phyloP scores from a whole-genome alignment of 306 rosid species.

The Quercus mongolica region DNA sequence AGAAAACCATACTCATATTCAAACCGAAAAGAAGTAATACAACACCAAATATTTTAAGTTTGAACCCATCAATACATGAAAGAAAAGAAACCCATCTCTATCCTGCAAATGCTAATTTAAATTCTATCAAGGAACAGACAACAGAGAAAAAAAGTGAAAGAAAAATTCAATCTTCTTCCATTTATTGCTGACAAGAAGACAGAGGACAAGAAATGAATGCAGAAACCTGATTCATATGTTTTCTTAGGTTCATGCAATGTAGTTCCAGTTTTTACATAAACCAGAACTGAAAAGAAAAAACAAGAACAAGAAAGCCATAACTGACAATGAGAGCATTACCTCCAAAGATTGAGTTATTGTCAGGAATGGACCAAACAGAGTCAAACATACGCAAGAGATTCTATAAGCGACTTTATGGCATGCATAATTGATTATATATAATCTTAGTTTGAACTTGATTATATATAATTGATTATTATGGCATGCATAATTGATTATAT shows the following conservation, averaged over 20 bases:
- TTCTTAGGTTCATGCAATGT: not conserved
- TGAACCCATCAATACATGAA: not conserved
- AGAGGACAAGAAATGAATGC: not conserved
- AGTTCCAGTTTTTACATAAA: not conserved
- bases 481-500: no score
- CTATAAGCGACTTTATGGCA: not conserved
- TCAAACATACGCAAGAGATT: not conserved
- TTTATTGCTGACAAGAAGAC: not conserved
- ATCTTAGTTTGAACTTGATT: not conserved
- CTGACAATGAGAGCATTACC: not conserved
- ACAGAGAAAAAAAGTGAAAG: not conserved
- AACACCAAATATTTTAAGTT: not conserved
- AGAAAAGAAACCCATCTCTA: not conserved
- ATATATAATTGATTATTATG: no score
- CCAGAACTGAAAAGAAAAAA: not conserved
- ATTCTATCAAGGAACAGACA: not conserved
- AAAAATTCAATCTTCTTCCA: not conserved
- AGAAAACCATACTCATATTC: not conserved
- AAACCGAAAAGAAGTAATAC: not conserved
- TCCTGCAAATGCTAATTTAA: not conserved
- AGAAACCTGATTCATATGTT: not conserved
- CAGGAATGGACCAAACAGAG: not conserved
- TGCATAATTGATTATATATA: not conserved
- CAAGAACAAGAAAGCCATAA: not conserved
- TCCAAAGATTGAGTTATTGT: not conserved